Conservation (phyloP, 257 asterid species). For the Mentha longifolia region DNA sequence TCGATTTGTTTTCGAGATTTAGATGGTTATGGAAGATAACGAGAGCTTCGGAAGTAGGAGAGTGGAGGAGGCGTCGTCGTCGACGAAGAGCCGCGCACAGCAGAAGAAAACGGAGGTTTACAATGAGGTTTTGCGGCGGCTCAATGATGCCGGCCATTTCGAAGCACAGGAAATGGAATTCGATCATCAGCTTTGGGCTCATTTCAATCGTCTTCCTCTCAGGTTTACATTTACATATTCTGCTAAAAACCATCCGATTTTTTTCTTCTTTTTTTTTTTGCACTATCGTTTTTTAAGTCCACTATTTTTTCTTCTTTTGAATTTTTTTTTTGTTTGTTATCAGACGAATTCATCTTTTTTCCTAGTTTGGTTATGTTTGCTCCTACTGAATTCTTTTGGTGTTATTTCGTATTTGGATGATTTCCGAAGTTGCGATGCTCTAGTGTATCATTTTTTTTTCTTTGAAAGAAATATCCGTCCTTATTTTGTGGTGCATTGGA, state of each 20-base stretch:
- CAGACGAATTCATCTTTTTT: neutral
- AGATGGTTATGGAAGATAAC: slow-evolving; percentile 68
- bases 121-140: slow-evolving; percentile 88
- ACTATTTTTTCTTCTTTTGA: neutral
- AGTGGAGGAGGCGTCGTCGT: slow-evolving; percentile 44
- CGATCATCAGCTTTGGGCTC: slow-evolving; percentile 84
- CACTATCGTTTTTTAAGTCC: neutral
- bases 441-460: neutral
- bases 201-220: slow-evolving; percentile 88
- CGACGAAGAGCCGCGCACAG: slow-evolving; percentile 45
- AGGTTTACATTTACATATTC: slow-evolving; percentile 46
- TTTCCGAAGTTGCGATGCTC: neutral
- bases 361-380: neutral
- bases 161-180: slow-evolving; percentile 75
- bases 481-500: neutral
- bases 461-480: neutral
- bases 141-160: slow-evolving; percentile 58
- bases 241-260: too few relatives aligned
- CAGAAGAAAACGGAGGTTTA: slow-evolving; percentile 72
- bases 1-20: neutral
- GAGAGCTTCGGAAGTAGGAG: slow-evolving; percentile 71
- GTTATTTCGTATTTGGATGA: slow-evolving; percentile 9
- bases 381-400: neutral
- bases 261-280: neutral
- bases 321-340: neutral